These are phyloP conservation scores for Lojkania enalia DNA, from an alignment of 2,329 filamentous ascomycete genomes.

Conservation along the genomic window DNA sequence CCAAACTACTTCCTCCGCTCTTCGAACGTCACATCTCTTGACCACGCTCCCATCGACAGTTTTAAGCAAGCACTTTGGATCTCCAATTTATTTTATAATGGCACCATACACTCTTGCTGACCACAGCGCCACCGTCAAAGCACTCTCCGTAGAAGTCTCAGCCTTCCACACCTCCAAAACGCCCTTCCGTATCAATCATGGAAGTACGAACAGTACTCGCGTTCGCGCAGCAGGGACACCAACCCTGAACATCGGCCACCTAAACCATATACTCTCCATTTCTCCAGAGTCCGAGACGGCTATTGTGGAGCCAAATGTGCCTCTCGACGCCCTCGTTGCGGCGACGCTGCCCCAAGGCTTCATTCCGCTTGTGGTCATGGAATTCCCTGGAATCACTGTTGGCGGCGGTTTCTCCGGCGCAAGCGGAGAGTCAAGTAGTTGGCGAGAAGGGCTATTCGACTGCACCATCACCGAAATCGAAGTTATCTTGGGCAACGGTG, in stretches of 20 bases:
- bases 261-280: slow-evolving; percentile 63
- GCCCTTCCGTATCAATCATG: slow-evolving; percentile 56
- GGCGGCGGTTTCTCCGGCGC: slow-evolving; percentile 67
- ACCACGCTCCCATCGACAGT: too few relatives aligned
- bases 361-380: slow-evolving; percentile 66
- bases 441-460: slow-evolving; percentile 67
- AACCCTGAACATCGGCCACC: slow-evolving; percentile 62
- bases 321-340: slow-evolving; percentile 63
- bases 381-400: slow-evolving; percentile 68
- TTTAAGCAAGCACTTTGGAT: too few relatives aligned
- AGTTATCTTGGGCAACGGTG: slow-evolving; percentile 63
- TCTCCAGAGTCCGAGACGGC: slow-evolving; percentile 57
- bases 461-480: slow-evolving; percentile 61
- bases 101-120: slow-evolving; percentile 3
- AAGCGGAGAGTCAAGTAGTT: slow-evolving; percentile 66
- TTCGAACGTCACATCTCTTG: too few relatives aligned
- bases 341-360: slow-evolving; percentile 56
- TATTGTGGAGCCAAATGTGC: slow-evolving; percentile 66
- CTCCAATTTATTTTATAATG: slow-evolving; percentile 4
- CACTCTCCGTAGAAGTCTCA: slow-evolving; percentile 48
- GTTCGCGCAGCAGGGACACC: slow-evolving; percentile 29
- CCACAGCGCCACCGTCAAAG: slow-evolving; percentile 32
- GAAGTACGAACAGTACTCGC: slow-evolving; percentile 57
- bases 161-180: slow-evolving; percentile 48
- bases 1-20: too few relatives aligned